phyloP scores from a whole-genome alignment of 345 rosid genomes.

The Gossypium raimondii region DNA sequence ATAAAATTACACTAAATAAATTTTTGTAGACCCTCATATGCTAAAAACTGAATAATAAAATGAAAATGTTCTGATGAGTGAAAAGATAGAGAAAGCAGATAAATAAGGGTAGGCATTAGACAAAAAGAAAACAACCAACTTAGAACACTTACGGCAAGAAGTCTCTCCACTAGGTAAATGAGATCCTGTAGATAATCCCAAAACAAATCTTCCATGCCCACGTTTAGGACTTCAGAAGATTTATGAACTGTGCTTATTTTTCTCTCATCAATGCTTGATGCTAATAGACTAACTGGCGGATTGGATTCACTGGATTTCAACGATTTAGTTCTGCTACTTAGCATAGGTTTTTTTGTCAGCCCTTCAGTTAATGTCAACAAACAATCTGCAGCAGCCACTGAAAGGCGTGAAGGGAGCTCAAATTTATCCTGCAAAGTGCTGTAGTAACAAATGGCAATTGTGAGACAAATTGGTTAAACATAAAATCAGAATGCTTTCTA shows the following conservation, averaged over 20 bases:
- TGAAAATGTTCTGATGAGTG: neutral
- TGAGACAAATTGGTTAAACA: slow-evolving; percentile 4
- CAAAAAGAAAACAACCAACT: slow-evolving; percentile 12
- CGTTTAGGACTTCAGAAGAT: slow-evolving; percentile 28
- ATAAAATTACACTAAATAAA: neutral
- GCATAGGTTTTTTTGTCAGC: slow-evolving; percentile 49
- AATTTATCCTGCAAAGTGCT: slow-evolving; percentile 69
- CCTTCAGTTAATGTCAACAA: slow-evolving; percentile 64
- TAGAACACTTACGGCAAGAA: slow-evolving; percentile 54
- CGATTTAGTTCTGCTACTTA: slow-evolving; percentile 31
- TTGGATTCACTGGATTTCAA: slow-evolving; percentile 29
- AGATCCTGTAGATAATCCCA: slow-evolving; percentile 62
- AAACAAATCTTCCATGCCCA: slow-evolving; percentile 43
- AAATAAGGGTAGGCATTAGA: neutral
- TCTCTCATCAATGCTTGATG: slow-evolving; percentile 29
- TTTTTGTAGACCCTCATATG: neutral
- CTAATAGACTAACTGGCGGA: slow-evolving; percentile 27
- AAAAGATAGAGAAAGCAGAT: neutral
- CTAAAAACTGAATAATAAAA: neutral
- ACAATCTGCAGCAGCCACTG: slow-evolving; percentile 90
- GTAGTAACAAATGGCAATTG: slow-evolving; percentile 22
- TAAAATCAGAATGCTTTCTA: neutral
- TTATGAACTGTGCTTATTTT: slow-evolving; percentile 27
- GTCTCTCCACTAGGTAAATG: slow-evolving; percentile 47
- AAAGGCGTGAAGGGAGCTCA: slow-evolving; percentile 85